Evolutionary conservation across 768 basidiomycete genomes (phyloP).

Genomic region (Lactifluus volemus): DNA sequence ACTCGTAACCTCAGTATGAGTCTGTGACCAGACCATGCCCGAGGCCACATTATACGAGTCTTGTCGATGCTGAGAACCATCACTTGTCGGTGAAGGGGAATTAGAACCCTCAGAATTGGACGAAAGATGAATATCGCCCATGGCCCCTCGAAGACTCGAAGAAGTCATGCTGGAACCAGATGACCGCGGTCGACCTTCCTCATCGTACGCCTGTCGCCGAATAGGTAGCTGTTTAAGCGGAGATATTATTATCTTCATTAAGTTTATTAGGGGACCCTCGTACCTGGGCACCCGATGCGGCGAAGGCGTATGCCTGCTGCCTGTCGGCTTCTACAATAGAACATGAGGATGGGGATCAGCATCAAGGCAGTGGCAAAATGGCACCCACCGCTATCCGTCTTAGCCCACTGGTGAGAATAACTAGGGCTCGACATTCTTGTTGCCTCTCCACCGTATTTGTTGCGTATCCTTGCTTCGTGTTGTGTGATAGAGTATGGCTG

Average conservation of each 20-base stretch:
- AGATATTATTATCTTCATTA: conserved; percentile 23
- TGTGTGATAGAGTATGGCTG: conserved; percentile 14
- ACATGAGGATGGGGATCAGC: neutral
- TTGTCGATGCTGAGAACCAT: conserved; percentile 23
- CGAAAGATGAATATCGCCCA: conserved; percentile 43
- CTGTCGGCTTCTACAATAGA: conserved; percentile 9
- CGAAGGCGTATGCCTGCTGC: conserved; percentile 17
- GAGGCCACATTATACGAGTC: conserved; percentile 20
- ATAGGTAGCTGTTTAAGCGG: conserved; percentile 18
- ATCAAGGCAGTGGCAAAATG: neutral
- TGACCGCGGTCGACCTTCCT: conserved; percentile 26
- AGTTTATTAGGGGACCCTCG: conserved; percentile 1
- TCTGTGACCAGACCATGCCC: conserved; percentile 21
- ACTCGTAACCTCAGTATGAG: conserved; percentile 9
- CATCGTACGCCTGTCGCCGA: conserved; percentile 21
- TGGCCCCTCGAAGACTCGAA: conserved; percentile 51
- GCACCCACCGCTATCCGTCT: conserved; percentile 15
- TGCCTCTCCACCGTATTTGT: conserved; percentile 9
- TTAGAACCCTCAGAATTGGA: conserved; percentile 27
- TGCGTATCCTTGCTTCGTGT: conserved; percentile 14
- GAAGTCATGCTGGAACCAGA: conserved; percentile 37
- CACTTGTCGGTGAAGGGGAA: conserved; percentile 23
- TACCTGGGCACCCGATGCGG: conserved; percentile 22
- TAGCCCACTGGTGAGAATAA: conserved; percentile 18
- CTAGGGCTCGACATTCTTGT: conserved; percentile 15